Evolutionary conservation across 2,329 filamentous ascomycete genomes (phyloP).

Genomic region (Fusarium albidum): DNA sequence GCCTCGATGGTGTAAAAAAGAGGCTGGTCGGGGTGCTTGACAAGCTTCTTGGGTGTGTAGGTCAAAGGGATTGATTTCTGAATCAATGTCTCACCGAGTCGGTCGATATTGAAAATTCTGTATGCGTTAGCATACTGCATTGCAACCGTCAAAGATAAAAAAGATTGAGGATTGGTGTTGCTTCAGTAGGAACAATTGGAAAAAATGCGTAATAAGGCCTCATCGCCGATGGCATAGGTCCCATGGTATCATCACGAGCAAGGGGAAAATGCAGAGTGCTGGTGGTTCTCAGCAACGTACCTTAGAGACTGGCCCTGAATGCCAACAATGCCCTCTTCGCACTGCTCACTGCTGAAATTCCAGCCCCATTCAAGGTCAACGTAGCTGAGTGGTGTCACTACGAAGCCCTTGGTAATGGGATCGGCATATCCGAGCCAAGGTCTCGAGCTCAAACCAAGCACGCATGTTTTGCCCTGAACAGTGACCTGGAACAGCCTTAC

Average conservation of each 20-base stretch:
- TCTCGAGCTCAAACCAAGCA: slow-evolving; percentile 88
- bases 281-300: slow-evolving; percentile 59
- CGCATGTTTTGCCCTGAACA: slow-evolving; percentile 83
- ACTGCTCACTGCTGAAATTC: slow-evolving; percentile 97
- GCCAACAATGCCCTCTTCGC: slow-evolving; percentile 91
- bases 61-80: slow-evolving; percentile 86
- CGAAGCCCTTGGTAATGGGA: slow-evolving; percentile 84
- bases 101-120: slow-evolving; percentile 91
- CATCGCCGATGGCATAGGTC: slow-evolving; percentile 65
- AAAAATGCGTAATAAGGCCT: slow-evolving; percentile 63
- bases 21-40: slow-evolving; percentile 86
- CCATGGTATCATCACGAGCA: slow-evolving; percentile 70
- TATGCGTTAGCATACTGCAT: slow-evolving; percentile 44
- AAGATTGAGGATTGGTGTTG: slow-evolving; percentile 31
- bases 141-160: not conserved
- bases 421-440: slow-evolving; percentile 98
- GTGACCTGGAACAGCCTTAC: slow-evolving; percentile 93
- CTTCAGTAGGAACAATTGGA: slow-evolving; percentile 99
- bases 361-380: slow-evolving; percentile 90
- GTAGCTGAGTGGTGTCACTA: slow-evolving; percentile 91
- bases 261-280: slow-evolving; percentile 45
- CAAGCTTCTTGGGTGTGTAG: slow-evolving; percentile 89
- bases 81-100: slow-evolving; percentile 83
- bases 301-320: slow-evolving; percentile 88
- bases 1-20: slow-evolving; percentile 95